Percentiles rank a stretch among this genome's conserved stretches.
phyloP scores from a whole-genome alignment of 1,139 yeast species.

The Pneumocystis oryctolagi region DNA sequence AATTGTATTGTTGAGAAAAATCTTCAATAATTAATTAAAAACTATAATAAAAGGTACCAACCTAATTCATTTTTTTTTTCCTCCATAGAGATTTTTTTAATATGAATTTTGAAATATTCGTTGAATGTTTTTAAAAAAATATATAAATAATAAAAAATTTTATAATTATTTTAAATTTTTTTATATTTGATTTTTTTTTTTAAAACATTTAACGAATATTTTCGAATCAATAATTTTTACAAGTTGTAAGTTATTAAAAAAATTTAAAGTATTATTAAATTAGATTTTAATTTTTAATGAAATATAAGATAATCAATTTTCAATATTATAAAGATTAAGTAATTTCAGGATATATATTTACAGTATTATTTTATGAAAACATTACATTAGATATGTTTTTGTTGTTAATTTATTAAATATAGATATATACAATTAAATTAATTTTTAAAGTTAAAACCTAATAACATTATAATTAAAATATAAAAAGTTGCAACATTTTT shows the following conservation, averaged over 20 bases:
- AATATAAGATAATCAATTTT: not conserved
- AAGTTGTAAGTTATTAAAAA: no score
- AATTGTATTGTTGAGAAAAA: slow-evolving; percentile 31
- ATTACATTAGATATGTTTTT: not conserved
- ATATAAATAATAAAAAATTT: no score
- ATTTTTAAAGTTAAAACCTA: no score
- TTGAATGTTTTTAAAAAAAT: no score
- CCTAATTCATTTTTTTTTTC: not conserved
- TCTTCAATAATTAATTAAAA: slow-evolving; percentile 15
- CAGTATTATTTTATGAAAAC: not conserved
- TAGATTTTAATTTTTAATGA: not conserved
- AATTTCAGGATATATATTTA: not conserved
- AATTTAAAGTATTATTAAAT: not conserved
- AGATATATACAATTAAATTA: not conserved
- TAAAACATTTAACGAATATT: no score
- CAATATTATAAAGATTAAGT: no score
- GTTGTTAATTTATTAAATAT: no score
- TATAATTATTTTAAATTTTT: no score
- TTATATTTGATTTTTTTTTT: no score
- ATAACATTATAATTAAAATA: no score
- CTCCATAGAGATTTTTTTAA: not conserved
- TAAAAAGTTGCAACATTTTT: no score
- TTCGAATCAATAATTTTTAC: no score
- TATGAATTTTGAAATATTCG: not conserved
- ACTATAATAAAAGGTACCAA: not conserved